Evolutionary conservation across 2,329 filamentous ascomycete species (phyloP).

Genomic region (Epichloe amarillans): DNA sequence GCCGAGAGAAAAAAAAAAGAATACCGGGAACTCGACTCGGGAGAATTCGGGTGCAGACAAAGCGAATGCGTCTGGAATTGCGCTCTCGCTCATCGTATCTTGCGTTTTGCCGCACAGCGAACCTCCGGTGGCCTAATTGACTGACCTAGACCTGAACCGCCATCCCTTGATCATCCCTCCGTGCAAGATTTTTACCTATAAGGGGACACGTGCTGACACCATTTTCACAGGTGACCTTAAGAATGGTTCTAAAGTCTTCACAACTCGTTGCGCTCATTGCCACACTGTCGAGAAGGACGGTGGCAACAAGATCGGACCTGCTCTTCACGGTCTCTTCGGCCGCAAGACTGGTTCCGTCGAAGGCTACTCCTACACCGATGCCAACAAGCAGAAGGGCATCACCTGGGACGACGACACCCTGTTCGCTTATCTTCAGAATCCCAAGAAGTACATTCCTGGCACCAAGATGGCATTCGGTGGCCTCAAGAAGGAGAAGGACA

Average conservation of each 20-base stretch:
- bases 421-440: constrained; percentile 98
- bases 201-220: background rate
- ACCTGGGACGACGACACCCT: constrained; percentile 77
- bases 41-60: background rate
- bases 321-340: constrained; percentile 93
- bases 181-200: too few species aligned
- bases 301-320: constrained; percentile 96
- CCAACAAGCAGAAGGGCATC: constrained; percentile 96
- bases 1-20: background rate
- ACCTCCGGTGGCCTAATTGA: background rate
- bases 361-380: constrained; percentile 95
- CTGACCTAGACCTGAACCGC: too few species aligned
- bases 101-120: background rate
- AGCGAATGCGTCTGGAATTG: background rate
- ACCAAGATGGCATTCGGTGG: constrained; percentile 99
- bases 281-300: constrained; percentile 86
- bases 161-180: background rate
- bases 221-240: constrained; percentile 60
- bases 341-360: constrained; percentile 85
- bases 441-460: constrained; percentile 99
- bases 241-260: constrained; percentile 98
- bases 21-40: background rate
- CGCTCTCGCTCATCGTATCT: background rate
- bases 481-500: constrained; percentile 99
- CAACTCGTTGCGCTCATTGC: constrained; percentile 97